These are phyloP conservation scores for Candida stauntonica DNA, from an alignment of 805 yeast species.

Conservation along the genomic window DNA sequence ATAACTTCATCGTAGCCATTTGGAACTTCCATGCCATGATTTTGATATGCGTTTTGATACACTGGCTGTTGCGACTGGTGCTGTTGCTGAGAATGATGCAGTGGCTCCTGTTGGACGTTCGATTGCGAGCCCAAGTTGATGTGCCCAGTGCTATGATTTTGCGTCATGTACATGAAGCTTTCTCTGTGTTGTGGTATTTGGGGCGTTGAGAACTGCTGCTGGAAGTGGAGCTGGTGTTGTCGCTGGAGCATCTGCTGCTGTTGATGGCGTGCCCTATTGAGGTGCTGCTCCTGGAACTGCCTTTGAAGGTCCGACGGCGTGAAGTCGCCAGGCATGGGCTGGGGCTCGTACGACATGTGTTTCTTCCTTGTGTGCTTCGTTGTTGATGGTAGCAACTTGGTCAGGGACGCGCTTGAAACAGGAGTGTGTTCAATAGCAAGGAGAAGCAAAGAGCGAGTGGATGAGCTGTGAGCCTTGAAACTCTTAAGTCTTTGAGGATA, in stretches of 20 bases:
- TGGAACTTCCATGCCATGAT: too few relatives aligned
- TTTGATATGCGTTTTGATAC: too few relatives aligned
- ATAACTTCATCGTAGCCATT: conserved; percentile 7
- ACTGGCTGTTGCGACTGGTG: background rate
- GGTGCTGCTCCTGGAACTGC: conserved; percentile 1
- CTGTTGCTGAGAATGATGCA: background rate
- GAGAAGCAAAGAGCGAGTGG: too few relatives aligned
- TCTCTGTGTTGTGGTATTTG: background rate
- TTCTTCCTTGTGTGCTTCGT: background rate
- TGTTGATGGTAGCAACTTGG: too few relatives aligned
- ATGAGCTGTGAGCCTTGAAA: too few relatives aligned
- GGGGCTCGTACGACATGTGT: conserved; percentile 6
- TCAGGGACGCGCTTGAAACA: too few relatives aligned
- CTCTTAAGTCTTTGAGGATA: too few relatives aligned
- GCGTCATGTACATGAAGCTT: conserved; percentile 3
- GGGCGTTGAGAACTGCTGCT: background rate
- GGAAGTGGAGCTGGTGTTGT: background rate
- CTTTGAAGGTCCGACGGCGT: conserved; percentile 1
- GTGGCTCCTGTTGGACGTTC: background rate
- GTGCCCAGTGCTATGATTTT: conserved; percentile 1
- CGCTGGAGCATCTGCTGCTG: background rate
- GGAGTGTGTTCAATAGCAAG: too few relatives aligned
- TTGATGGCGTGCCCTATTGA: background rate
- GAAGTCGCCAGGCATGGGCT: conserved; percentile 1
- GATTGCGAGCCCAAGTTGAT: background rate